Base-by-base conservation (phyloP, 345 rosid species). In the Citrus trifoliata region DNA sequence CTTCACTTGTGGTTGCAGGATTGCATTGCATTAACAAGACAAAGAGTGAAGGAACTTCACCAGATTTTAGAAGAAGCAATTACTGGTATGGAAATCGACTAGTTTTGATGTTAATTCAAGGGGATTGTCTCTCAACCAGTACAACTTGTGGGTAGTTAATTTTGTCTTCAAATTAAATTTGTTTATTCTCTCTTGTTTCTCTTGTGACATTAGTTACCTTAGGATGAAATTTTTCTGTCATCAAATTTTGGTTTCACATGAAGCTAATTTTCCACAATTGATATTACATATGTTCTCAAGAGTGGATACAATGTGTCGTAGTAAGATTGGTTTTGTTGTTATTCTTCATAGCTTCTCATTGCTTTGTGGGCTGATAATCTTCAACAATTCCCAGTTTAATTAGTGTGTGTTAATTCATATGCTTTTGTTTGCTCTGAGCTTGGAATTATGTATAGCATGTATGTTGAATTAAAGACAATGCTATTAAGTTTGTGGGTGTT, bases 1-100 rank as follows among this genome's bases (percentile, higher is more conserved):
- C 5, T 68, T 24, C 73, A 13, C 35, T 19, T 70, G 18, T 77
- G 73, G 71, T 72, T 88, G 88, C 89, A 91, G 95, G 91, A 87
- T 67, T 89, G 93, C 69, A 78, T 91, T 64, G 89, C 88, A 73
- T 70, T 89, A 78, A 88, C 95, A 16, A 83, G 86, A 83, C 91
- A 89, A 74, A 91, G 93, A 76, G 84, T 82, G 61, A 86, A 81
- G 78, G 91, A 91, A 82, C 88, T 91, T 62, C 77, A 77, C 62
- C 56, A 76, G 51, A 86, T 89, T 71, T 81, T 91, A 71, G 92
- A 88, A 18, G 90, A 89, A 72, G 88, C 89, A 61, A 76, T 86
- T 81, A 86, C 90, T 35, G 86, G 87, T 6, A 89, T 88, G 92
- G 92, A 88, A 80, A 71, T 83, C 63, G 89, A 91, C 51, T 85